Conservation (phyloP, 2,329 filamentous ascomycete genomes). For the Apiospora malaysiana region DNA sequence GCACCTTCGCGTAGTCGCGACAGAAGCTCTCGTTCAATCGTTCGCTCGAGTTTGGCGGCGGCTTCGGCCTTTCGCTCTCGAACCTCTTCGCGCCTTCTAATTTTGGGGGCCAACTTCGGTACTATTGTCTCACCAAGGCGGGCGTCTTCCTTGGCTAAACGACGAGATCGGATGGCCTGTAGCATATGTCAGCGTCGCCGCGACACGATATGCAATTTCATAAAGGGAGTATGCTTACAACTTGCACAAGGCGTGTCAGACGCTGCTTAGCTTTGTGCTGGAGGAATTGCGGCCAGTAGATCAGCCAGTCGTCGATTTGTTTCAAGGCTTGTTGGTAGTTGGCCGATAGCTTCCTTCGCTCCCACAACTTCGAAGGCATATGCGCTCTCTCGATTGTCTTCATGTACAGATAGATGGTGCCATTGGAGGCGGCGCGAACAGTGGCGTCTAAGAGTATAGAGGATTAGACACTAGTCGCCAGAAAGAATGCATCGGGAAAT, state of each 20-base stretch:
- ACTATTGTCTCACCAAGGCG: slow-evolving; percentile 87
- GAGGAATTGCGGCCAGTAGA: slow-evolving; percentile 95
- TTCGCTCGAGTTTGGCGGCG: slow-evolving; percentile 91
- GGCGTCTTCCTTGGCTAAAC: slow-evolving; percentile 87
- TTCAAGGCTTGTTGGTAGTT: slow-evolving; percentile 91
- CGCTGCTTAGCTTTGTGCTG: slow-evolving; percentile 97
- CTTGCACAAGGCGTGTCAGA: slow-evolving; percentile 89
- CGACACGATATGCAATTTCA: background rate
- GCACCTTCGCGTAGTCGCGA: slow-evolving; percentile 89
- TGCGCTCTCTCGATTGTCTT: slow-evolving; percentile 91
- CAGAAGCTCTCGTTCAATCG: slow-evolving; percentile 93
- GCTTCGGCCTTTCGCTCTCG: slow-evolving; percentile 79
- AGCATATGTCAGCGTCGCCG: background rate
- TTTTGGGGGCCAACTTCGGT: slow-evolving; percentile 88
- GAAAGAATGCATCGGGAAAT: background rate
- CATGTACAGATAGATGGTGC: slow-evolving; percentile 92
- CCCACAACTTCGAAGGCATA: slow-evolving; percentile 91
- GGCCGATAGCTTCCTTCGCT: slow-evolving; percentile 84
- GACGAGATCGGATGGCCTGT: slow-evolving; percentile 20
- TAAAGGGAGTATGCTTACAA: slow-evolving; percentile 53
- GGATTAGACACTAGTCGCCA: background rate
- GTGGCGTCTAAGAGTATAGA: slow-evolving; percentile 95
- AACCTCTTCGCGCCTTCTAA: slow-evolving; percentile 76
- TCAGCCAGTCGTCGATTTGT: slow-evolving; percentile 83
- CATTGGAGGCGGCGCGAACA: slow-evolving; percentile 83